Evolutionary conservation across 345 rosid genomes (phyloP).

Genomic region (Crucihimalaya himalaica): DNA sequence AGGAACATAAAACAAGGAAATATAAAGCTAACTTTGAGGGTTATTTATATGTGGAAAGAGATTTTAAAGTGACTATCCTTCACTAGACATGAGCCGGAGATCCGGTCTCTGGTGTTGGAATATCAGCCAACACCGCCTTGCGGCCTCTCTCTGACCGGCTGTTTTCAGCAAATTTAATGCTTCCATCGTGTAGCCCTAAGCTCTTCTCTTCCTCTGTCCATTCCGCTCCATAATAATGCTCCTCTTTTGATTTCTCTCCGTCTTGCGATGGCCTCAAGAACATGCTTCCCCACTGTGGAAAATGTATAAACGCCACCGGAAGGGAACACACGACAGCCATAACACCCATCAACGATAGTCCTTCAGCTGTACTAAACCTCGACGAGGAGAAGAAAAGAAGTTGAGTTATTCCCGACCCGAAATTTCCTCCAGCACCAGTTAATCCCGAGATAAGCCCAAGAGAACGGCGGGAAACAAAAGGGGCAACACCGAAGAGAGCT

Average conservation of each 20-base stretch:
- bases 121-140: constrained; percentile 44
- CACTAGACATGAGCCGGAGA: constrained; percentile 59
- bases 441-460: constrained; percentile 73
- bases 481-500: constrained; percentile 76
- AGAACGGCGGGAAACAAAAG: constrained; percentile 76
- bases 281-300: constrained; percentile 92
- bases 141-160: constrained; percentile 75
- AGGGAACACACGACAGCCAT: constrained; percentile 69
- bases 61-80: background rate
- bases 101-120: constrained; percentile 48
- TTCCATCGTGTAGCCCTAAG: constrained; percentile 58
- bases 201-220: constrained; percentile 76
- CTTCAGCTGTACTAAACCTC: constrained; percentile 51
- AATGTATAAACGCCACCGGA: constrained; percentile 63
- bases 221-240: constrained; percentile 58
- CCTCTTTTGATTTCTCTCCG: constrained; percentile 53
- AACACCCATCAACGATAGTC: constrained; percentile 68
- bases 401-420: constrained; percentile 79
- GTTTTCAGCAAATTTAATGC: constrained; percentile 73
- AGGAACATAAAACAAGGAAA: constrained; percentile 11
- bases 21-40: constrained; percentile 23
- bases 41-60: constrained; percentile 23
- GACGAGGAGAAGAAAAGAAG: constrained; percentile 66
- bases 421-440: constrained; percentile 80
- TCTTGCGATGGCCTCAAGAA: constrained; percentile 57